A percentile compares a stretch with the other conserved stretches of the same genome.
Evolutionary conservation across 1,284 basidiomycete species (phyloP).

Genomic region (Neonothopanus nambi): DNA sequence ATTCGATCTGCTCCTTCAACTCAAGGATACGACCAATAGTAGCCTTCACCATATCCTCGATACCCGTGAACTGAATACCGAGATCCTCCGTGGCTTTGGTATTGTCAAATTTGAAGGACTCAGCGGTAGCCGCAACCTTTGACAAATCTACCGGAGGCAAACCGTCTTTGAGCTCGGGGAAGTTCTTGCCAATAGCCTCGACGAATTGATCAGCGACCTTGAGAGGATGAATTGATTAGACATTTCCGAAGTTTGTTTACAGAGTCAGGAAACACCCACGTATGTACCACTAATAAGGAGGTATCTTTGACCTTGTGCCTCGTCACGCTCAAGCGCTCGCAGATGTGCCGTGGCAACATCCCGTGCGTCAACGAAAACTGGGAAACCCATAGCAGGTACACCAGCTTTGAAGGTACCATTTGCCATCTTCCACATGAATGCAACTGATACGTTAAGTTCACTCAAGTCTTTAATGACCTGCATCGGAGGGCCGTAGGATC

Average conservation of each 20-base stretch:
- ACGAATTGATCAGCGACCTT: constrained; percentile 14
- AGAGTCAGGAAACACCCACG: constrained; percentile 2
- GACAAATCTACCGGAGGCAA: background rate
- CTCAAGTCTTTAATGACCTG: constrained; percentile 10
- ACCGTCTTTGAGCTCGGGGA: constrained; percentile 6
- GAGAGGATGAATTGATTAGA: background rate
- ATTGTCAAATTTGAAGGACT: constrained; percentile 9
- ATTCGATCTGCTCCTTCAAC: constrained; percentile 1
- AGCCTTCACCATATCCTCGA: constrained; percentile 4
- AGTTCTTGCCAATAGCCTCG: constrained; percentile 11
- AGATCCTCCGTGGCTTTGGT: constrained; percentile 11
- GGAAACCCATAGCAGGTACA: constrained; percentile 11
- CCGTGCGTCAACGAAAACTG: constrained; percentile 14
- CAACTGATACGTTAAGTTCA: constrained; percentile 13
- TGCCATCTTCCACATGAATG: constrained; percentile 16
- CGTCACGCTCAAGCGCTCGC: constrained; percentile 13
- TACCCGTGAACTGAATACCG: constrained; percentile 8
- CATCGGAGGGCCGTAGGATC: constrained; percentile 14
- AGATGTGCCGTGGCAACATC: constrained; percentile 19
- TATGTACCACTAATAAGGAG: constrained; percentile 16
- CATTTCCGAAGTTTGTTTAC: background rate
- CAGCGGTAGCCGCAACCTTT: background rate
- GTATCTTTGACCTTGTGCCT: constrained; percentile 15
- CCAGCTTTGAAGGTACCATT: constrained; percentile 14
- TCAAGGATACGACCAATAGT: background rate